Base-by-base conservation (phyloP, 495 filamentous ascomycete genomes). In the Acidomyces sp. region DNA sequence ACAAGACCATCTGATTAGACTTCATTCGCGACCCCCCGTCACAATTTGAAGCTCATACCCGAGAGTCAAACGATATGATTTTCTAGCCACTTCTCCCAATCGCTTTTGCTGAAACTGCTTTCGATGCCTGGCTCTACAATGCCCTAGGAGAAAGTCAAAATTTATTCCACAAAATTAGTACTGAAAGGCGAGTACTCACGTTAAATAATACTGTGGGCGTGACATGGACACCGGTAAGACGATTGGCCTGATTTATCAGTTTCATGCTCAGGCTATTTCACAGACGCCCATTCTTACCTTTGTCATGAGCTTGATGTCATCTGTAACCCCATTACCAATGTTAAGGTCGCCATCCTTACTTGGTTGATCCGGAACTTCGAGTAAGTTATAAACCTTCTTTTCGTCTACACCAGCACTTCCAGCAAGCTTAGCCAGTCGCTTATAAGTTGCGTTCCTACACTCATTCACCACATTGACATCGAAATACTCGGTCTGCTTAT, bases 161-260 rank as follows among this genome's bases (percentile, higher is more conserved):
- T 28, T 16, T 16, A 15, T 6, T 17, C 51, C 27, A 6, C 17
- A 23, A 3, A n/a, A 18, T 20, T 20, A 26, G 22, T 15, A 25
- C 12, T 38, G 36, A 7, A 33, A 10, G 36, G 15, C 25, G 12
- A 21, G 0, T 17, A 19, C 59, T 55, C 52, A 74, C 71, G 62
- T 95, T 74, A 62, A 93, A 90, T 29, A 92, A 60, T 13, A 92
- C 83, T 1, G 85, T 94, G 16, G 86, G 86, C 20, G 80, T 85
- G 20, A 93, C 84, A 66, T 95, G 88, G 23, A 92, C 75, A 4
- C 86, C 82, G 5, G 76, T 62, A 49, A 85, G 58, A 41, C 86
- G 65, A 46, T 79, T 79, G 39, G 64, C 62, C 71, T 75, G 32
- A 17, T 49, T n/a, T 34, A 77, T 78, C 65, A 88, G 92, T 34